Base-by-base conservation (phyloP, 2,329 filamentous ascomycete species). In the Akanthomyces muscarius region DNA sequence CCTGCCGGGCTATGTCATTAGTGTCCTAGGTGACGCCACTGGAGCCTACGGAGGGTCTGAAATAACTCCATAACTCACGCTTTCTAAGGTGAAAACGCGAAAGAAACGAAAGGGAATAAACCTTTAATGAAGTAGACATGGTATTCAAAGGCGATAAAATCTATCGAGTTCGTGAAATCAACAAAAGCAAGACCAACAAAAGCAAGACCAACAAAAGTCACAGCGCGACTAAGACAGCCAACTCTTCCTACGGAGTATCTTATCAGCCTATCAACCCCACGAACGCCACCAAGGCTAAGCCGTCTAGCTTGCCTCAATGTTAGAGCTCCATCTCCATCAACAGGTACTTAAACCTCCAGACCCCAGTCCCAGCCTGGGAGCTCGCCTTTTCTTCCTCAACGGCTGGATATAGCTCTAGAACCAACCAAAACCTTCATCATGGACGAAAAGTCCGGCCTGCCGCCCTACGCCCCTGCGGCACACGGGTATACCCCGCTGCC, bases 401-500 rank as follows among this genome's bases (percentile, higher is more conserved):
- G 38, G n/a, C 59, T 55, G 41, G 42, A 48, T 1, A 61, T 13
- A 33, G 23, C 21, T 45, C 38, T 18, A 45, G 23, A 52, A 33
- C 38, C 21, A 48, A 11, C 16, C 36, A 28, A 11, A 18, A 13
- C n/a, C 2, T 36, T 13, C 28, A 61, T 25, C 50, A 65, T 65
- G 64, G 64, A 65, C 42, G 64, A 65, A 33, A 65, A 65, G 53
- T 63, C 59, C 14, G 54, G 23, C 7, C 54, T 65, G 21, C 64
- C 64, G 42, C 59, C 64, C 3, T 65, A 65, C 44, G 41, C 44
- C 28, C 23, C 28, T 18, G 47, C 51, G 21, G n/a, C 61, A 38
- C 41, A 64, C 30, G 70, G 70, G 25, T 61, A 28, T 41, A 2
- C 25, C 13, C 64, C 67, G 25, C 69, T 67, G 50, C 72, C 67